A percentile compares a stretch with the other conserved stretches of the same genome.
Conservation (phyloP, 1,139 yeast species). For the Saccharomyces hybrid region DNA sequence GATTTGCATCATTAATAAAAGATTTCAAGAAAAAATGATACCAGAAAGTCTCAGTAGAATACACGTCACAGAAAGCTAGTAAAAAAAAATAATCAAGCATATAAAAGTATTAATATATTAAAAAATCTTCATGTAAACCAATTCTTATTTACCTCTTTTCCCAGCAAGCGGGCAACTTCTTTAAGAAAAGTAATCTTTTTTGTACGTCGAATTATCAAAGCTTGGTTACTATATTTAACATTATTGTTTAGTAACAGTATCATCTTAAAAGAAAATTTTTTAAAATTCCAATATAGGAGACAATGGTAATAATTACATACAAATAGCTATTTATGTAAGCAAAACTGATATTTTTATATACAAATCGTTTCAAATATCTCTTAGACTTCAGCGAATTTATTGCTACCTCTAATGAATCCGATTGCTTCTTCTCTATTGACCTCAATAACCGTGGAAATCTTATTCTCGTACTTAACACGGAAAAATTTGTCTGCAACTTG, state of each 20-base stretch:
- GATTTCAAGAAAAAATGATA: slow-evolving; percentile 37
- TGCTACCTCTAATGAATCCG: slow-evolving; percentile 62
- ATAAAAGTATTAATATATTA: background rate
- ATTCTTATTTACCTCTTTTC: background rate
- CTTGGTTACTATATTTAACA: too few species aligned
- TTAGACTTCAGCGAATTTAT: slow-evolving; percentile 20
- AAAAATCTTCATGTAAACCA: background rate
- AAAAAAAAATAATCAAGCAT: background rate
- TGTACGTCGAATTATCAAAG: background rate
- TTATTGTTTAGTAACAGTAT: background rate
- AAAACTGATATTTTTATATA: background rate
- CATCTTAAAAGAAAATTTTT: background rate
- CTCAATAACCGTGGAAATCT: slow-evolving; percentile 71
- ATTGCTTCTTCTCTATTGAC: slow-evolving; percentile 69
- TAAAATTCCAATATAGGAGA: background rate
- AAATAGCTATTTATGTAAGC: background rate
- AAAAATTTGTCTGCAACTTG: slow-evolving; percentile 80
- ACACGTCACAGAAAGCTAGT: background rate
- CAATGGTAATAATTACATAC: background rate
- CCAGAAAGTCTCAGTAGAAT: background rate
- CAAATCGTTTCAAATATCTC: background rate
- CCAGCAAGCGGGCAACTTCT: background rate
- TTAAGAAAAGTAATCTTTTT: background rate
- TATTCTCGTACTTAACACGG: slow-evolving; percentile 79
- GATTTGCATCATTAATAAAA: slow-evolving; percentile 47